Evolutionary conservation across 169 alveolate species (phyloP).

Genomic region (Cryptosporidium ubiquitum): DNA sequence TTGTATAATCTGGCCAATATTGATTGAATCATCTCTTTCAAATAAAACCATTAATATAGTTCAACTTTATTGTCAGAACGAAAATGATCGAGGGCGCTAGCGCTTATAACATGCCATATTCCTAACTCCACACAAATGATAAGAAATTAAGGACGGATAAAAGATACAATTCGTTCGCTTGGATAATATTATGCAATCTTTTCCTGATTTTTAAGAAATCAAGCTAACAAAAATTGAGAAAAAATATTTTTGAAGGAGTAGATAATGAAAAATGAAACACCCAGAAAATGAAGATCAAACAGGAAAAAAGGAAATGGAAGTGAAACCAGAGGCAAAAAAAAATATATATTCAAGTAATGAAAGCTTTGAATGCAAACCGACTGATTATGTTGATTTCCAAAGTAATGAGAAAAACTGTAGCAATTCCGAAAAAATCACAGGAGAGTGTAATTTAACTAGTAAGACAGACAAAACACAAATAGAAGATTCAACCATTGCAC

Average conservation of each 20-base stretch:
- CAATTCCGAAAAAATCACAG: background rate
- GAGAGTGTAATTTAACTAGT: background rate
- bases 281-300: background rate
- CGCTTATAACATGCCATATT: conserved; percentile 28
- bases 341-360: background rate
- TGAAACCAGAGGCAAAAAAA: no score
- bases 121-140: conserved; percentile 14
- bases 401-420: background rate
- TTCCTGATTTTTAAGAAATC: background rate
- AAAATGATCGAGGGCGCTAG: conserved; percentile 2
- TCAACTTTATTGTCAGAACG: background rate
- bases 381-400: background rate
- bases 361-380: background rate
- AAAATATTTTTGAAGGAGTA: background rate
- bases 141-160: background rate
- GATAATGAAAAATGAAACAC: background rate
- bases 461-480: no score
- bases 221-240: background rate
- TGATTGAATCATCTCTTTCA: background rate
- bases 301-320: background rate
- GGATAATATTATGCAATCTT: background rate
- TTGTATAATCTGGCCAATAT: background rate
- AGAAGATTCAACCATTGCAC: background rate
- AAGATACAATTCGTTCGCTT: background rate
- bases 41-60: background rate